These are phyloP conservation scores for Chalciporus chontae DNA, from an alignment of 768 basidiomycete species.

Conservation along the genomic window DNA sequence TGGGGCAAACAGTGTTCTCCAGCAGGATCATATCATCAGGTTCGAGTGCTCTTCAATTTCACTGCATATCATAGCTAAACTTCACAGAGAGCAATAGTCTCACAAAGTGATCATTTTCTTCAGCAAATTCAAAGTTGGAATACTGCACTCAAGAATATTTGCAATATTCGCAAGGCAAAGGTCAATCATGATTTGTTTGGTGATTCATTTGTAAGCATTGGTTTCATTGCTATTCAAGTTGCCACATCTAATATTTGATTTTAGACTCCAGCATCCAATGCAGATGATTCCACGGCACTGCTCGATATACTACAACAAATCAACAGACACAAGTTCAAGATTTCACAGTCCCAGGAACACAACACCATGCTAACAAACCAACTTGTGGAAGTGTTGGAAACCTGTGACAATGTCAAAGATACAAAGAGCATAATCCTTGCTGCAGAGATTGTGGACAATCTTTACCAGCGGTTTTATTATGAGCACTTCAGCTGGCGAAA, in stretches of 20 bases:
- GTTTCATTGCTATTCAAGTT: too few relatives aligned
- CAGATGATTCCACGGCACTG: conserved; percentile 8
- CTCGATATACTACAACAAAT: conserved; percentile 21
- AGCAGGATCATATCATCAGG: background rate
- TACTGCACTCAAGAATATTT: conserved; percentile 4
- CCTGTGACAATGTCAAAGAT: background rate
- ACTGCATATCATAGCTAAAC: too few relatives aligned
- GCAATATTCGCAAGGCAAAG: background rate
- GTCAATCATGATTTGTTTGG: conserved; percentile 13
- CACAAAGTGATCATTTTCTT: background rate
- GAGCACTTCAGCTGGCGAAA: background rate
- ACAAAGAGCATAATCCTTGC: conserved; percentile 9
- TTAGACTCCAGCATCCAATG: conserved; percentile 1
- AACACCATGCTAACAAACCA: conserved; percentile 5
- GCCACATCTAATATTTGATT: background rate
- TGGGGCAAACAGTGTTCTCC: background rate
- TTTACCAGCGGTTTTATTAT: conserved; percentile 21
- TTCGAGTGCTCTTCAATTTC: too few relatives aligned
- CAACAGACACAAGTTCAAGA: conserved; percentile 16
- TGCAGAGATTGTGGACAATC: conserved; percentile 16
- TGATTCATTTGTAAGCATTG: conserved; percentile 15
- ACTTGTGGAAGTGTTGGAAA: conserved; percentile 1
- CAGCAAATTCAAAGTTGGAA: conserved; percentile 15
- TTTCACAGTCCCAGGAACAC: conserved; percentile 17
- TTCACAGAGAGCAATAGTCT: background rate